These are phyloP conservation scores for Hypoxylon trugodes DNA, from an alignment of 495 filamentous ascomycete species.

Conservation along the genomic window DNA sequence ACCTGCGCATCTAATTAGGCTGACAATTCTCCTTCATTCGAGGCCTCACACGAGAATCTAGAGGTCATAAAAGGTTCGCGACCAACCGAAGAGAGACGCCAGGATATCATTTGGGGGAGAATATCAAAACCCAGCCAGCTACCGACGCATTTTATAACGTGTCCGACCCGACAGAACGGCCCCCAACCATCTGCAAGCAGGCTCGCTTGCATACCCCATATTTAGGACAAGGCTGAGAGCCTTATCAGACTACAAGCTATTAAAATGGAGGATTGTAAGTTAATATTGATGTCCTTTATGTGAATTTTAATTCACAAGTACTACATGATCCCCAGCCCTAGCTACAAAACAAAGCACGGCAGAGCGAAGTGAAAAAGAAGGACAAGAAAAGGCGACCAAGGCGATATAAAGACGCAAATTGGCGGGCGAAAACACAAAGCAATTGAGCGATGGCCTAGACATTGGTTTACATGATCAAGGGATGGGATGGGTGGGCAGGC, in stretches of 20 bases:
- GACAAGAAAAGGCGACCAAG: not conserved
- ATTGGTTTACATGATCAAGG: not conserved
- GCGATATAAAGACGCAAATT: not conserved
- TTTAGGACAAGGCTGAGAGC: constrained; percentile 23
- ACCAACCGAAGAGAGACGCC: not conserved
- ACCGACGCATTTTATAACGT: constrained; percentile 3
- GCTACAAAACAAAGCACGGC: constrained; percentile 10
- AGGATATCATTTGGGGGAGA: too few species aligned
- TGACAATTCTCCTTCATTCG: too few species aligned
- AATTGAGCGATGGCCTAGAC: not conserved
- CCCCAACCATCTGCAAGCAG: constrained; percentile 31
- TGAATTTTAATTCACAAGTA: not conserved
- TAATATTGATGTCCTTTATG: not conserved
- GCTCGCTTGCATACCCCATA: too few species aligned
- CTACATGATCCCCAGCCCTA: not conserved
- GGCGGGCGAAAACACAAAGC: not conserved
- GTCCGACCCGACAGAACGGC: constrained; percentile 25
- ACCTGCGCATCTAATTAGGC: too few species aligned
- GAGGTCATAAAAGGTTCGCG: too few species aligned
- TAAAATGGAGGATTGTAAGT: constrained; percentile 41
- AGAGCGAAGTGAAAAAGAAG: not conserved
- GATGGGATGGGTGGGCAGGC: not conserved
- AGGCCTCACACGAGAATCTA: too few species aligned
- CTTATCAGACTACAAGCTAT: not conserved
- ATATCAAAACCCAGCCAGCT: too few species aligned